Evolutionary conservation across 2,329 filamentous ascomycete genomes (phyloP), one percentile per base, ranked within the genome.

Genomic region (Botrytis deweyae): DNA sequence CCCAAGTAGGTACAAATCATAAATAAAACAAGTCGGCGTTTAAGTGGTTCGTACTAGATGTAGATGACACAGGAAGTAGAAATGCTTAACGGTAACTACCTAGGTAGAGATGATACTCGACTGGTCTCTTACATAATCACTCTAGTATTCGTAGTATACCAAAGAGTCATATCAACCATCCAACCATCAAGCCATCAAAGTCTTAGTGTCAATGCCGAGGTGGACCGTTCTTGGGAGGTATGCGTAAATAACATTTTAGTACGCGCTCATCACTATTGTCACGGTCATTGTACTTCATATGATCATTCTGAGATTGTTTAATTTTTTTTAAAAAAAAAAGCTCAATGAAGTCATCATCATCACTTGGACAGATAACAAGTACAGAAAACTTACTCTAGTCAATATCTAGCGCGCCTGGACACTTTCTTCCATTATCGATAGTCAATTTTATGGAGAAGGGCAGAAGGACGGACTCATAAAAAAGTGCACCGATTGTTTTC

Each of bases 231-330:
- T 25, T 33, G 29, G 6, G 20, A n/a, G 22, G 25, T 5, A 18
- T 65, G 1, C 20, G 20, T 10, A 4, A 49, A 49, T 22, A 49
- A 10, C 20, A 9, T 4, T 22, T 38, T 65, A 40, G 22, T 18
- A 44, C 42, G 40, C 62, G 33, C 20, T 59, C n/a, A 22, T 68
- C 65, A 69, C 33, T 58, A 58, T 69, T 58, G 66, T 42, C 22
- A 58, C 58, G 42, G 66, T 42, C 22, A 40, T 52, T 20, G 12
- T 22, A 33, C 63, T 44, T 29, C 22, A 67, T 33, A 18, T 5
- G 25, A 20, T 33, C 18, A 16, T 22, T 18, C 18, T 44, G 42
- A 44, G 16, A 33, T 33, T 33, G 36, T 38, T 38, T 38, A 33
- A 33, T 38, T 38, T 38, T 38, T 38, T 38, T 38, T 38, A 1